A percentile compares a stretch with the other conserved stretches of the same genome.
phyloP scores from a whole-genome alignment of 768 basidiomycete genomes.

The Amanita pallidorosea region DNA sequence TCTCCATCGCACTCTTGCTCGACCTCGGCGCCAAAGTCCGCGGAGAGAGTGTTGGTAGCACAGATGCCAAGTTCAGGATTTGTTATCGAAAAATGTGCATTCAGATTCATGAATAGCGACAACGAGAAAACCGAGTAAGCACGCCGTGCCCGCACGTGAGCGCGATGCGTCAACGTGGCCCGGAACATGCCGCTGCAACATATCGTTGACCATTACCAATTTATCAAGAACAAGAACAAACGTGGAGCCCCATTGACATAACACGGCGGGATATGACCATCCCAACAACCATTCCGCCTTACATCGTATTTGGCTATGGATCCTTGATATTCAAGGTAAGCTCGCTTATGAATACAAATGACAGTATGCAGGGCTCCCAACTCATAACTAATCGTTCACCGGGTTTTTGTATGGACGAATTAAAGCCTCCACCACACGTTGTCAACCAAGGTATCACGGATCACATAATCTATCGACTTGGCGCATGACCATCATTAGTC shows the following conservation, averaged over 20 bases:
- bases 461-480: neutral
- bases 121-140: neutral
- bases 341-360: neutral
- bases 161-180: too few relatives aligned
- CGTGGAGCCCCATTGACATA: neutral
- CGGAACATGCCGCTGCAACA: too few relatives aligned
- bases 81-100: neutral
- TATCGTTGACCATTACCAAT: too few relatives aligned
- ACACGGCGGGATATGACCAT: neutral
- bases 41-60: neutral
- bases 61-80: neutral
- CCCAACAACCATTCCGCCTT: slow-evolving; percentile 15
- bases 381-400: neutral
- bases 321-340: slow-evolving; percentile 85
- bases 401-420: neutral
- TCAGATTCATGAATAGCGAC: neutral
- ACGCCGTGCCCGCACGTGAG: too few relatives aligned
- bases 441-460: slow-evolving; percentile 42
- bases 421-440: slow-evolving; percentile 76
- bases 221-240: too few relatives aligned
- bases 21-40: neutral
- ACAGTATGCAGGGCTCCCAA: neutral
- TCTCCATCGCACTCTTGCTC: neutral
- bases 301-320: slow-evolving; percentile 86
- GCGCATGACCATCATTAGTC: slow-evolving; percentile 23